These are phyloP conservation scores for Cephalotrichum gorgonifer DNA, from an alignment of 2,329 filamentous ascomycete genomes.

Conservation along the genomic window DNA sequence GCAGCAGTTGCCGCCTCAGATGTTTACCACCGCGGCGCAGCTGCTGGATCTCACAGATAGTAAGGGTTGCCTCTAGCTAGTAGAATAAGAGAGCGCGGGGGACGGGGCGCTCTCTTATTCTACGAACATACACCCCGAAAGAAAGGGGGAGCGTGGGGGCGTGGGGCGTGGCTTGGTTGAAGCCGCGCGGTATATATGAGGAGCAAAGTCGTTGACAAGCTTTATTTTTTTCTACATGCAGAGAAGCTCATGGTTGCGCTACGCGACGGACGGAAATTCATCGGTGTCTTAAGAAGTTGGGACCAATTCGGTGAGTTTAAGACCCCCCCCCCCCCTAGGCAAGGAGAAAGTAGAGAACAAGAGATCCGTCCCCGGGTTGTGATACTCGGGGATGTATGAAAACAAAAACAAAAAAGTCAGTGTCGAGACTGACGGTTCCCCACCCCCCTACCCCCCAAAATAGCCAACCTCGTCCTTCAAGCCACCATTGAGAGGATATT, in stretches of 20 bases:
- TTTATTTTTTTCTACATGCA: conserved; percentile 31
- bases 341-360: not conserved
- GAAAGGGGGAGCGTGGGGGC: not conserved
- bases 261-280: conserved; percentile 86
- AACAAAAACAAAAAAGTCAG: not conserved
- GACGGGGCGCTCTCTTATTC: no score
- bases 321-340: not conserved
- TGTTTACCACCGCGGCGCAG: conserved; percentile 97
- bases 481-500: conserved; percentile 87
- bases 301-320: conserved; percentile 79
- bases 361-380: no score
- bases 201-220: not conserved
- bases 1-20: conserved; percentile 74
- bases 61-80: no score
- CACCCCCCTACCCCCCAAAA: no score
- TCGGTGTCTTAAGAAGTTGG: conserved; percentile 89
- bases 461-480: conserved; percentile 91
- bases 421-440: not conserved
- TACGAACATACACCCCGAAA: not conserved
- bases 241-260: conserved; percentile 92
- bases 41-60: conserved; percentile 94
- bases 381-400: no score
- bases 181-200: not conserved
- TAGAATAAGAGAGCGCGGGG: no score
- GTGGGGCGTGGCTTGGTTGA: not conserved